These are phyloP conservation scores for Collybiopsis luxurians DNA, from an alignment of 768 basidiomycete species.

Conservation along the genomic window DNA sequence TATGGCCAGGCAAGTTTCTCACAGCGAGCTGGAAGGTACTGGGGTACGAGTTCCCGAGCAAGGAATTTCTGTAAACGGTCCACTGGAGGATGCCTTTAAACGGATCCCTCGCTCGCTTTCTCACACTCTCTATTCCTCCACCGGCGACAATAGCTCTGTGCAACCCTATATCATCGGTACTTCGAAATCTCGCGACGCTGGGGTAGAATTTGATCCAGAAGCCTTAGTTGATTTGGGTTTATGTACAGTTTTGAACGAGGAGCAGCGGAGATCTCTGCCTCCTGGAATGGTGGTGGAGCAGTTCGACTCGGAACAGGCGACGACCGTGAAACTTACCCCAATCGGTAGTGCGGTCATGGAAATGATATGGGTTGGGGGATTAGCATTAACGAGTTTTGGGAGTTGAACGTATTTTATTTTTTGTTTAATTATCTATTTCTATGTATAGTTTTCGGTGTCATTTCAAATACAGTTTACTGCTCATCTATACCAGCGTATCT, in stretches of 20 bases:
- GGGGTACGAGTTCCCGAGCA: conserved; percentile 47
- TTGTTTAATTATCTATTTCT: no score
- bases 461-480: no score
- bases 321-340: conserved; percentile 5
- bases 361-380: conserved; percentile 9
- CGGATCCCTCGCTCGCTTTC: not conserved
- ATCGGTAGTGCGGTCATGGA: conserved; percentile 9
- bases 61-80: conserved; percentile 43
- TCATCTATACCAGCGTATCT: no score
- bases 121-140: not conserved
- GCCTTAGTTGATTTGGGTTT: conserved; percentile 55
- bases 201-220: conserved; percentile 53
- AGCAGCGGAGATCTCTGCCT: not conserved
- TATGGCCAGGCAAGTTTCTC: conserved; percentile 47
- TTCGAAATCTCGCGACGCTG: conserved; percentile 38
- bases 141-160: conserved; percentile 10
- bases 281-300: not conserved
- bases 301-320: not conserved
- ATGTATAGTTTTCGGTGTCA: no score
- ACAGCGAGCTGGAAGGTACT: conserved; percentile 45
- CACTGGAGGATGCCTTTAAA: conserved; percentile 30
- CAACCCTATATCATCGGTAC: conserved; percentile 30
- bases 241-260: conserved; percentile 22
- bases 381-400: conserved; percentile 9
- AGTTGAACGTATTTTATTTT: not conserved